Percentiles rank a stretch among this genome's conserved stretches.
These are phyloP conservation scores for Heliophila coronopifolia DNA, from an alignment of 441 rosid genomes.

Conservation along the genomic window DNA sequence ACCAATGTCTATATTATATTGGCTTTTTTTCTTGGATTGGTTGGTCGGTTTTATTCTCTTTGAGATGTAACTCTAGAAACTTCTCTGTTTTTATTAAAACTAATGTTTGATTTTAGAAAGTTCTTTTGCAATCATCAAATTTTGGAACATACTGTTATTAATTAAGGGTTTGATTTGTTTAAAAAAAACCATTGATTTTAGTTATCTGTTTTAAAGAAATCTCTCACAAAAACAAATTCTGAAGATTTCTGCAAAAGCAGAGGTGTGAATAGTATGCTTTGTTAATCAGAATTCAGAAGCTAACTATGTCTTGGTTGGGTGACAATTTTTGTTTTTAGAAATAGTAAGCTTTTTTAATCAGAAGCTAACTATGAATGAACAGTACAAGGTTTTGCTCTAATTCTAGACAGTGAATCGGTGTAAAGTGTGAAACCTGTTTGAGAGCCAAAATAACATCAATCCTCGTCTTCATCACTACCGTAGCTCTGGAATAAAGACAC, in stretches of 20 bases:
- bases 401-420: constrained; percentile 6
- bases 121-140: background rate
- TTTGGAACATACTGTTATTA: too few relatives aligned
- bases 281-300: too few relatives aligned
- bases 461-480: constrained; percentile 47
- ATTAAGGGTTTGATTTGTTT: too few relatives aligned
- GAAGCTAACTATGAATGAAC: background rate
- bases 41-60: constrained; percentile 6
- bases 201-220: too few relatives aligned
- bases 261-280: too few relatives aligned
- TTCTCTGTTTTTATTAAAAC: background rate
- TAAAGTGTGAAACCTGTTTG: constrained; percentile 3
- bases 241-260: too few relatives aligned
- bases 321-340: too few relatives aligned
- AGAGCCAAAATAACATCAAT: constrained; percentile 1
- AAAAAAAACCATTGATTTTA: too few relatives aligned
- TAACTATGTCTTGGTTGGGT: too few relatives aligned
- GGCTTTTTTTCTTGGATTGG: constrained; percentile 23
- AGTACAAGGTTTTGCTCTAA: constrained; percentile 1
- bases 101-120: constrained; percentile 1
- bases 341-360: too few relatives aligned
- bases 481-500: constrained; percentile 52
- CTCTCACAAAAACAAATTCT: too few relatives aligned
- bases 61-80: constrained; percentile 24
- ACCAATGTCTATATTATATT: constrained; percentile 14